Percentiles rank a stretch among this genome's conserved stretches.
Evolutionary conservation across 305 asterid genomes (phyloP).

Genomic region (Fraxinus platypoda): DNA sequence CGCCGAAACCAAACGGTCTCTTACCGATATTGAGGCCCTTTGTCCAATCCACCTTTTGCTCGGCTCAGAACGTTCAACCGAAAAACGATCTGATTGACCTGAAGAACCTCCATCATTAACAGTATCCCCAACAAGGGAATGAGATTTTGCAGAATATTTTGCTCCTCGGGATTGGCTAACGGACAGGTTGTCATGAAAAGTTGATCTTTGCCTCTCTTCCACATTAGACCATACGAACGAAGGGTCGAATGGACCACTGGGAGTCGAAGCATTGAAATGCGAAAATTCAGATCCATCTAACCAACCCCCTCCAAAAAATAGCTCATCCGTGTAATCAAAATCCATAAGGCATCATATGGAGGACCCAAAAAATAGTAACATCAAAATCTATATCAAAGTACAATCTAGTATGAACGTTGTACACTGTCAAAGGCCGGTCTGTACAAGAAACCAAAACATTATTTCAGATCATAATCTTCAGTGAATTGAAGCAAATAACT

Average conservation of each 20-base stretch:
- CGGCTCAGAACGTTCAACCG: slow-evolving; percentile 20
- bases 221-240: slow-evolving; percentile 51
- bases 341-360: slow-evolving; percentile 62
- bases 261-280: slow-evolving; percentile 37
- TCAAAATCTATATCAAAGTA: not conserved
- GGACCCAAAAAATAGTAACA: slow-evolving; percentile 21
- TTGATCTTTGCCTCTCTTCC: slow-evolving; percentile 58
- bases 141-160: slow-evolving; percentile 21
- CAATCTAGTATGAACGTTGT: slow-evolving; percentile 13
- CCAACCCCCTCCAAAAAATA: slow-evolving; percentile 75
- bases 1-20: slow-evolving; percentile 65
- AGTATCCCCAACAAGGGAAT: slow-evolving; percentile 19
- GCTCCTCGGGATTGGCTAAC: slow-evolving; percentile 19
- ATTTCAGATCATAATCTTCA: not conserved
- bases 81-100: not conserved
- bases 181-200: slow-evolving; percentile 52
- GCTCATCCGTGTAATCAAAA: slow-evolving; percentile 80
- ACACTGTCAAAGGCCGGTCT: not conserved
- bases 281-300: slow-evolving; percentile 69
- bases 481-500: not conserved
- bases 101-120: slow-evolving; percentile 19
- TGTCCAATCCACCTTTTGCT: slow-evolving; percentile 65
- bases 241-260: slow-evolving; percentile 60
- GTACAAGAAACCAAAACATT: not conserved
- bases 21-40: slow-evolving; percentile 47